These are phyloP conservation scores for Penicillium odoratum DNA, from an alignment of 495 filamentous ascomycete species.

Conservation along the genomic window DNA sequence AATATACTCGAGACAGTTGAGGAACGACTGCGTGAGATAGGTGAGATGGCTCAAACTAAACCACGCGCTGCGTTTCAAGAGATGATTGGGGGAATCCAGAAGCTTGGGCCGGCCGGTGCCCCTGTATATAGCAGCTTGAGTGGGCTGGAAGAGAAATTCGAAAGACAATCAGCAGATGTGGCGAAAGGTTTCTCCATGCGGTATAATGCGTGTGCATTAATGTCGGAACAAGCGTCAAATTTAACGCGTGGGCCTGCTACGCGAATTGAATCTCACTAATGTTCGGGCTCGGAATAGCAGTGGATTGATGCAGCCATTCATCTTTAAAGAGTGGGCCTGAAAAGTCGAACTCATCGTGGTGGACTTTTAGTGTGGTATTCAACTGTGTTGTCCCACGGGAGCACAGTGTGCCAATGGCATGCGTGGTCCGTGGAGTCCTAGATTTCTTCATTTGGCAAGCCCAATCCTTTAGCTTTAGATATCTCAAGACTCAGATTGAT, in stretches of 20 bases:
- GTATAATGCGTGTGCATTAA: constrained; percentile 1
- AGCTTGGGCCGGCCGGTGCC: background rate
- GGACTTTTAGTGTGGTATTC: no score
- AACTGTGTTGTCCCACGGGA: no score
- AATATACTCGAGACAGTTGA: constrained; percentile 1
- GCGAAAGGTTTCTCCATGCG: background rate
- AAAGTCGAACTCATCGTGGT: no score
- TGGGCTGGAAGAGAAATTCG: background rate
- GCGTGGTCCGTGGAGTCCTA: no score
- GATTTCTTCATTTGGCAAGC: no score
- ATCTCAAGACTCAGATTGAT: no score
- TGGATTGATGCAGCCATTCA: background rate
- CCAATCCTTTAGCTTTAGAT: no score
- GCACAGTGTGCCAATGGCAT: no score
- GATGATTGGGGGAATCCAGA: background rate
- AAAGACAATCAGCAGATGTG: constrained; percentile 1
- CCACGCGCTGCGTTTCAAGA: background rate
- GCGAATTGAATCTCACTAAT: background rate
- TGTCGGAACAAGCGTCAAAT: background rate
- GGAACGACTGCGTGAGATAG: background rate
- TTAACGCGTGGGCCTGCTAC: background rate
- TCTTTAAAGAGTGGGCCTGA: no score
- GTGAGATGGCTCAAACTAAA: background rate
- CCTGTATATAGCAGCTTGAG: background rate
- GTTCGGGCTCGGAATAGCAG: background rate